Evolutionary conservation across 2,329 filamentous ascomycete genomes (phyloP), one percentile per base, ranked within the genome.

Genomic region (Sporothrix brasiliensis): DNA sequence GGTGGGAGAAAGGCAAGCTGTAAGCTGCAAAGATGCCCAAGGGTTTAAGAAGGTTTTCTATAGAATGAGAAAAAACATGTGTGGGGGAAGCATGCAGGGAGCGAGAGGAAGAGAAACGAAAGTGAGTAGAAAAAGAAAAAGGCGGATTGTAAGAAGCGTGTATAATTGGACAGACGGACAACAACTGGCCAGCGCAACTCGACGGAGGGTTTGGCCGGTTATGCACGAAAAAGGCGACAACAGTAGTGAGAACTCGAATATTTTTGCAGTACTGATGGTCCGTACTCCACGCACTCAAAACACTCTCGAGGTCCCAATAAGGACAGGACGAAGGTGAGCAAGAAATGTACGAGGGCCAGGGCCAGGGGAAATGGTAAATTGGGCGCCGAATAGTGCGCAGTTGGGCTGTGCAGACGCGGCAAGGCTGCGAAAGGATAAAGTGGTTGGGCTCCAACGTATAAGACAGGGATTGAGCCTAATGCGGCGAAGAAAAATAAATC

Each of bases 401-500:
- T 69, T 69, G 56, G 68, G 68, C 68, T 52, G 68, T 63, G 56
- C 56, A 69, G 68, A 44, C 68, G 30, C 68, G 68, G 68, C 68
- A 69, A 69, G 68, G 68, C 68, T 69, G 68, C 68, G 68, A 69
- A 39, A 63, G 68, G 68, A 54, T 63, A 66, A 66, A 69, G 49
- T 65, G 68, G 68, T 69, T 69, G 68, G 68, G 68, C 68, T 65
- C 49, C 68, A 69, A 69, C 58, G 68, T 69, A 69, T 69, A 69
- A 69, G 68, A 69, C 68, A 69, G 68, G 60, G 60, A 56, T 69
- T 56, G 60, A 65, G 68, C 68, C 68, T 56, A 69, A 69, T 69
- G 68, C 41, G 30, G 68, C n/a, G 47, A 69, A 69, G 66, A 56
- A 19, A 34, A 34, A 34, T 1, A 34, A 34, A 34, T 54, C 68